These are phyloP conservation scores for Zygotorulaspora danielsina DNA, from an alignment of 805 yeast species.

Conservation along the genomic window DNA sequence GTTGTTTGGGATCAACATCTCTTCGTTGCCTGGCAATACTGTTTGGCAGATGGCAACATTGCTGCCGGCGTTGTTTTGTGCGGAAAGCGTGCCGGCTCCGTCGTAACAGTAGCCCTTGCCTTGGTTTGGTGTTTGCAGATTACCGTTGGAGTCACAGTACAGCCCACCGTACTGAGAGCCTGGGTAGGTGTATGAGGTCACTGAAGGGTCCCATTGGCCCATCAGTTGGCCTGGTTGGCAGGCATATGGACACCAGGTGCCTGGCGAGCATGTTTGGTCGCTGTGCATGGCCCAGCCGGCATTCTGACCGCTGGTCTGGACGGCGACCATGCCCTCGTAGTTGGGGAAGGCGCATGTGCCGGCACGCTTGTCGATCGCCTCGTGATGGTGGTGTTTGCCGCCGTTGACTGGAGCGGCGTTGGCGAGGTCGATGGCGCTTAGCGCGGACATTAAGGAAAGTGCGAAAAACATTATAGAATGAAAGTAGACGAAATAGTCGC, in stretches of 20 bases:
- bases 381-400: constrained; percentile 22
- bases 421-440: constrained; percentile 10
- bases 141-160: constrained; percentile 68
- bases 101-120: constrained; percentile 62
- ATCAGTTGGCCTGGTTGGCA: constrained; percentile 83
- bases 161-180: constrained; percentile 80
- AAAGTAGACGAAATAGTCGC: constrained; percentile 6
- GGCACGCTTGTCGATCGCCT: constrained; percentile 26
- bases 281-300: constrained; percentile 87
- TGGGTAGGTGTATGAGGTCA: constrained; percentile 72
- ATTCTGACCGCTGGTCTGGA: constrained; percentile 52
- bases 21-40: constrained; percentile 90
- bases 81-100: constrained; percentile 72
- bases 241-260: constrained; percentile 87
- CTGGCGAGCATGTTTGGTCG: constrained; percentile 67
- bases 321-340: constrained; percentile 62
- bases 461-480: constrained; percentile 10
- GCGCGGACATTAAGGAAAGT: constrained; percentile 7
- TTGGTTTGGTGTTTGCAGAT: constrained; percentile 55
- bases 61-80: constrained; percentile 49
- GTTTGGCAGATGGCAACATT: constrained; percentile 88
- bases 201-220: constrained; percentile 83
- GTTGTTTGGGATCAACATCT: constrained; percentile 83
- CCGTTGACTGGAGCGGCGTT: constrained; percentile 12
- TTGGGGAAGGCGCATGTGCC: constrained; percentile 66